These are phyloP conservation scores for Botryotinia calthae DNA, from an alignment of 2,329 filamentous ascomycete genomes.

Conservation along the genomic window DNA sequence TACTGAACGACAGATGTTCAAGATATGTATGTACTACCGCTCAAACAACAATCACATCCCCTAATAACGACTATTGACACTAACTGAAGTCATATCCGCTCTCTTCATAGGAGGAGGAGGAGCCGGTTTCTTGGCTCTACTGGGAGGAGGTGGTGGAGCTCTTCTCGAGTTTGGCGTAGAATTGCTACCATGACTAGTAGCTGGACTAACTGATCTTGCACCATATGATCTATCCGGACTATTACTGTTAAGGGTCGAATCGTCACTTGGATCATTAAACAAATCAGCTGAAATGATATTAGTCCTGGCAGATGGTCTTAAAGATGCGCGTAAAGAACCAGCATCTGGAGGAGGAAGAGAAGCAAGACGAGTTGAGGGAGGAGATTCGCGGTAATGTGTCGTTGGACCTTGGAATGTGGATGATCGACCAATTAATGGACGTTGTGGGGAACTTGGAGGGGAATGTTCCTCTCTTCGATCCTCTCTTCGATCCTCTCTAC, in stretches of 20 bases:
- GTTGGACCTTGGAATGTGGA: slow-evolving; percentile 59
- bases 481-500: slow-evolving; percentile 30
- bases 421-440: slow-evolving; percentile 50
- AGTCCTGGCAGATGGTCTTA: slow-evolving; percentile 33
- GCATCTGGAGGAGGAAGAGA: slow-evolving; percentile 46
- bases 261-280: slow-evolving; percentile 51
- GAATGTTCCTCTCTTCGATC: slow-evolving; percentile 32
- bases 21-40: slow-evolving; percentile 1
- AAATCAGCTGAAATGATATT: slow-evolving; percentile 40
- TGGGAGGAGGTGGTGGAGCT: slow-evolving; percentile 61
- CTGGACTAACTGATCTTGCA: slow-evolving; percentile 53
- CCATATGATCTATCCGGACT: slow-evolving; percentile 49
- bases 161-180: slow-evolving; percentile 45
- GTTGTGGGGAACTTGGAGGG: slow-evolving; percentile 36
- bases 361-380: slow-evolving; percentile 48
- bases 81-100: slow-evolving; percentile 36
- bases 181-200: slow-evolving; percentile 51
- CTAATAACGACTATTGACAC: slow-evolving; percentile 10
- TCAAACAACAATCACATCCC: background rate
- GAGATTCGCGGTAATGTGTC: slow-evolving; percentile 50
- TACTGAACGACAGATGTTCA: background rate
- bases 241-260: slow-evolving; percentile 47
- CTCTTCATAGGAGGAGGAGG: slow-evolving; percentile 64
- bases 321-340: slow-evolving; percentile 41
- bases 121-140: slow-evolving; percentile 63